Base-by-base conservation (phyloP, 208 protist species). In the Endotrypanum monterogeii region DNA sequence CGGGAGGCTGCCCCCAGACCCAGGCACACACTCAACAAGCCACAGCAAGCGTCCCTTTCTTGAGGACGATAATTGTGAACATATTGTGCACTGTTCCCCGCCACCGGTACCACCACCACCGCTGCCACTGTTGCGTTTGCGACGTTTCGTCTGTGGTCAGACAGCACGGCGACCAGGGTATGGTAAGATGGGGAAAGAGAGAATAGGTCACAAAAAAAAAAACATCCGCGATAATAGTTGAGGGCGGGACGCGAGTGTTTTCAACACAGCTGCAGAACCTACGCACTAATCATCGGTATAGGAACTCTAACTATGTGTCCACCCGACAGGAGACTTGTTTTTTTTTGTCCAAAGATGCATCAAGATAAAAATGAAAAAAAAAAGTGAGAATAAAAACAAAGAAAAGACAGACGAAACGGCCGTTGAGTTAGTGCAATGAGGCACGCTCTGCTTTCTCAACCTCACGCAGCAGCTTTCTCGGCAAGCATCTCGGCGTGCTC, bases 401-500 rank as follows among this genome's bases (percentile, higher is more conserved):
- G 51, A 55, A 61, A 41, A 61, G 56, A 61, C 6, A 61, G 56
- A 30, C 14, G 14, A 61, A 4, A 41, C 23, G 56, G 20, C 28
- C 18, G 16, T 37, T 16, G 32, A 25, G 3, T 32, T 39, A 3
- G 30, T 37, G 56, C 28, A 39, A 39, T 16, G 37, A 35, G 28
- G 11, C 30, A n/a, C 32, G 32, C 56, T 61, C 56, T 9, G 56
- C 30, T 61, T 20, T 61, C 30, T 16, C 6, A 30, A 4, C 56
- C 56, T 61, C 37, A 61, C 8, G 30, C 56, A 32, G 41, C 41
- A 46, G 41, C 41, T 46, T 3, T 81, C 79, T 82, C 80, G 55
- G 90, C 80, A 56, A 98, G 89, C 82, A 94, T 91, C 55, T 94
- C 91, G 46, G 92, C 92, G 90, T 96, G 82, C 89, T 94, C 87